Evolutionary conservation across 192 early-diverging fungal species (phyloP).

Genomic region (Obelidium mucronatum): DNA sequence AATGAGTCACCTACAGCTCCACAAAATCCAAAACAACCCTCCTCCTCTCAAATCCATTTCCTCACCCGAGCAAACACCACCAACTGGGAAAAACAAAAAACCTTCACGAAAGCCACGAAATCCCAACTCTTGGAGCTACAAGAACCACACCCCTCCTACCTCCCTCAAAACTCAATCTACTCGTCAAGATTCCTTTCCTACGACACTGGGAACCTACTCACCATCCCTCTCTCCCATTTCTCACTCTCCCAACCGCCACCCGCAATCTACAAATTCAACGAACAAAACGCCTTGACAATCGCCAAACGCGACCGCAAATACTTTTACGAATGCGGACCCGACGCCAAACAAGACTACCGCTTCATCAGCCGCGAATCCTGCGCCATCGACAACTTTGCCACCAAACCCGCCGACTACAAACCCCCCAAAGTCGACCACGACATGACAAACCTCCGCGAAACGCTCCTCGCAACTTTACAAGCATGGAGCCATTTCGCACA

Average conservation of each 20-base stretch:
- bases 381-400: not conserved
- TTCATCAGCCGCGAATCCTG: not conserved
- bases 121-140: not conserved
- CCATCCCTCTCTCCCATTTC: conserved; percentile 22
- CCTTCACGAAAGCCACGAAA: no score
- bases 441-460: not conserved
- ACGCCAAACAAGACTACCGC: conserved; percentile 17
- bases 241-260: conserved; percentile 3
- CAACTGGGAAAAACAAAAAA: no score
- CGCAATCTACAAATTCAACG: conserved; percentile 5
- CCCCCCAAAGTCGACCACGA: not conserved
- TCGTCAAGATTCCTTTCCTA: no score
- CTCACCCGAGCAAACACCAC: no score
- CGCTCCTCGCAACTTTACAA: not conserved
- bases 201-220: not conserved
- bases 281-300: not conserved
- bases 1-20: no score
- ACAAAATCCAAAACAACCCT: no score
- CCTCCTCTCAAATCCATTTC: no score
- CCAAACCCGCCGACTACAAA: not conserved
- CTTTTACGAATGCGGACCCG: conserved; percentile 23
- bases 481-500: conserved; percentile 39
- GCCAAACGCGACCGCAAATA: conserved; percentile 12
- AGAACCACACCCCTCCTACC: not conserved
- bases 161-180: no score